Base-by-base conservation (phyloP, 805 yeast genomes). In the Zygosaccharomyces gambellarensis region DNA sequence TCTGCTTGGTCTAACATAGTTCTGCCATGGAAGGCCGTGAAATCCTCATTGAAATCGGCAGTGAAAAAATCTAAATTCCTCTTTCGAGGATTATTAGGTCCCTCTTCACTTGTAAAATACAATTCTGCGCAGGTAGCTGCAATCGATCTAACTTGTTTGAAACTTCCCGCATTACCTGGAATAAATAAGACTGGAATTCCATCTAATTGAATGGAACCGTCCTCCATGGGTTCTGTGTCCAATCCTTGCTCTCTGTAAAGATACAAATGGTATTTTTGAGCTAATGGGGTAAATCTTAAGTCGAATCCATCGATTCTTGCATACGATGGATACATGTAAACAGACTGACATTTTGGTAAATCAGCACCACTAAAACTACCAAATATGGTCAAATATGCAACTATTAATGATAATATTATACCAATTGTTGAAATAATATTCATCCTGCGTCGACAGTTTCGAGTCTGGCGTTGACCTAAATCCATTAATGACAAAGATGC, bases 131-230 rank as follows among this genome's bases (percentile, higher is more conserved):
- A 72, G 55, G 85, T 85, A 1, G 97, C 82, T 0, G 97, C 98
- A n/a, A 92, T 78, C 1, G 97, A 87, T 46, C 99, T 73, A 8
- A 80, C 95, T 67, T 94, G 99, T 55, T 81, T 79, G 65, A 81
- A 90, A 49, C 95, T 84, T 1, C 99, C 99, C 0, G 99, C 99
- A 63, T 95, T 94, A 0, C 99, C 99, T 0, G 99, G 99, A 36
- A 95, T 85, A 66, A 94, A 94, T 12, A 94, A 70, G 1, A 89
- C 90, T 0, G 99, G 99, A 1, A 87, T 77, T 0, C 98, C 98
- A 47, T 73, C 75, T 17, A 78, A 55, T 28, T 76, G 69, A 21
- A 67, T 64, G 47, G 50, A 68, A 55, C 60, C 68, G 47, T 53
- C 59, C 51, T 52, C 66, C 51, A 61, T 62, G 0, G 96, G 92